Base-by-base conservation (phyloP, 2,329 filamentous ascomycete genomes). In the Trichoderma arundinaceum region DNA sequence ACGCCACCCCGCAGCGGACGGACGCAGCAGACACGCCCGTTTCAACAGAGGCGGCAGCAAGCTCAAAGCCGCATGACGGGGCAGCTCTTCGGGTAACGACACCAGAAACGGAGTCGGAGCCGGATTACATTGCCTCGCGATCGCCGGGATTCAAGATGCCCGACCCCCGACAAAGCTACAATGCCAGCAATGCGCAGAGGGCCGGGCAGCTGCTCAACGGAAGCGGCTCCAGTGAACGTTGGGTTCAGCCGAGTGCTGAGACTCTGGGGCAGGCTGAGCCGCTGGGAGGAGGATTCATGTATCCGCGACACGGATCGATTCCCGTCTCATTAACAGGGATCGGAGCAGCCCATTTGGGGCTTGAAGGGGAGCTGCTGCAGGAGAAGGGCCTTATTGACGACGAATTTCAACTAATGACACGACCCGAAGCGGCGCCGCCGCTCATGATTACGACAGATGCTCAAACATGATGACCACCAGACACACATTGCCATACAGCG, bases 261-360 rank as follows among this genome's bases (percentile, higher is more conserved):
- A 41, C 22, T 28, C n/a, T 53, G 32, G 35, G 10, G 17, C 59
- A 56, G 44, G 46, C 17, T 3, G 52, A 57, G 33, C 9, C 59
- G 13, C 43, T n/a, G 15, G n/a, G n/a, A n/a, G n/a, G 35, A 10
- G 65, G 13, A 17, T 63, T 64, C 22, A 43, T 7, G 52, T 63
- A 62, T 39, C 44, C 51, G n/a, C 51, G 57, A 10, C 67, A 66
- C 12, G 58, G 46, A 49, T 62, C 68, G 7, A 64, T 71, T 2
- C 69, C 69, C 4, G 38, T 68, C 7, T 68, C 68, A 12, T 67
- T 74, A 13, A 67, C 71, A 19, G 73, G 72, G n/a, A 69, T 74
- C 10, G 72, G 72, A 10, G 72, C 71, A 33, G 71, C 69, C 7
- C 65, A 72, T 49, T 38, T 69, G 41, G 68, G 61, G 6, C 52